A percentile compares a stretch with the other conserved stretches of the same genome.
Conservation (phyloP, 2,329 filamentous ascomycete species). For the Exophiala sp. region DNA sequence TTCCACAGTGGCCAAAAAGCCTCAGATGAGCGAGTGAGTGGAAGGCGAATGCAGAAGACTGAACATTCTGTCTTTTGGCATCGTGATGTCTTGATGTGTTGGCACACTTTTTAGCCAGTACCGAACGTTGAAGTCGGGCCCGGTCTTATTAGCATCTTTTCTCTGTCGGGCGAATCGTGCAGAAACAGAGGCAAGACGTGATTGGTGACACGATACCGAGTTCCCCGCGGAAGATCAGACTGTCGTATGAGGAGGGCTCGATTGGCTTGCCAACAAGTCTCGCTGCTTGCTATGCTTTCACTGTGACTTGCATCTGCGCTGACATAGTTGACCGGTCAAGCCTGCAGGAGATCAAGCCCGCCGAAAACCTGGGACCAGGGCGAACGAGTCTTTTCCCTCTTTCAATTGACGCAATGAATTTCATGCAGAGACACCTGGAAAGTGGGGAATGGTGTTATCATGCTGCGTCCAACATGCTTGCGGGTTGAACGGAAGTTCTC, state of each 20-base stretch:
- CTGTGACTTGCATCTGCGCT: constrained; percentile 15
- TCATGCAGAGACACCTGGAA: constrained; percentile 18
- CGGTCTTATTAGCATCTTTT: constrained; percentile 22
- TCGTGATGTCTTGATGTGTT: constrained; percentile 29
- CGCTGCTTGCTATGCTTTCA: constrained; percentile 8
- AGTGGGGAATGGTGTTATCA: constrained; percentile 19
- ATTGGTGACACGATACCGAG: constrained; percentile 15
- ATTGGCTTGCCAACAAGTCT: background rate
- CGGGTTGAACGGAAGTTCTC: background rate
- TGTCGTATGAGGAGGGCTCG: constrained; percentile 4
- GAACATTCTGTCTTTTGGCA: constrained; percentile 20
- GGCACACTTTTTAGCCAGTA: constrained; percentile 29
- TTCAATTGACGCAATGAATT: constrained; percentile 15
- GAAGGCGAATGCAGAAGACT: constrained; percentile 21
- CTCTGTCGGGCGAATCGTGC: constrained; percentile 16
- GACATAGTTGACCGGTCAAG: constrained; percentile 21
- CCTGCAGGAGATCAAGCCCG: constrained; percentile 4
- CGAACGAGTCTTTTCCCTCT: background rate
- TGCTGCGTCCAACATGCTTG: constrained; percentile 4
- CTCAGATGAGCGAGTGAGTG: constrained; percentile 20
- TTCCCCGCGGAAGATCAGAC: constrained; percentile 15
- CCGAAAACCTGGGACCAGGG: background rate
- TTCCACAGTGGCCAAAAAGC: constrained; percentile 29
- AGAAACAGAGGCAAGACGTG: constrained; percentile 22
- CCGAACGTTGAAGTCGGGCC: constrained; percentile 23